These are phyloP conservation scores for Pezicula carpinea DNA, from an alignment of 2,329 filamentous ascomycete species.

Conservation along the genomic window DNA sequence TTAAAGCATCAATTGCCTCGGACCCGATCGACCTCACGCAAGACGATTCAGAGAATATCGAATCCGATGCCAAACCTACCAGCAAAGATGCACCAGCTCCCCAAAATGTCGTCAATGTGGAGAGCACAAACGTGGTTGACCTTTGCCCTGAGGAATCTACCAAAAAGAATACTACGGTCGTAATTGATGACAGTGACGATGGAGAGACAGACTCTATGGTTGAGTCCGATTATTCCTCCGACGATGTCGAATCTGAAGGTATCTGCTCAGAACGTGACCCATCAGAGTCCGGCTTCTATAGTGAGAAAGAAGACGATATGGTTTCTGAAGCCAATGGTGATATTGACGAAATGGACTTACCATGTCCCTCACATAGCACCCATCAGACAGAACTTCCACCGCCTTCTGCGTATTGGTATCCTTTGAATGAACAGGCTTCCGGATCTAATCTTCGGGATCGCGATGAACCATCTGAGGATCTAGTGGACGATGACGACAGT, in stretches of 20 bases:
- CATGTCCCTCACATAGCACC: neutral
- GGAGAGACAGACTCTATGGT: neutral
- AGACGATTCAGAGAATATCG: constrained; percentile 18
- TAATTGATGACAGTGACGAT: neutral
- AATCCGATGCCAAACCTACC: neutral
- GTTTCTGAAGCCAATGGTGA: neutral
- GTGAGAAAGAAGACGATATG: neutral
- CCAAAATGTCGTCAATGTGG: neutral
- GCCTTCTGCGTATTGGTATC: neutral
- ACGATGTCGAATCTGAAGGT: neutral
- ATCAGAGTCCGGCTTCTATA: neutral
- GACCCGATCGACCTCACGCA: constrained; percentile 26
- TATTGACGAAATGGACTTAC: constrained; percentile 1
- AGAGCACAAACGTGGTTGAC: neutral
- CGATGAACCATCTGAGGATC: constrained; percentile 5
- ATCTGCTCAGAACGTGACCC: neutral
- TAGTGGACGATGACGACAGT: constrained; percentile 7
- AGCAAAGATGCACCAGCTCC: neutral
- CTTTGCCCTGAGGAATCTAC: neutral
- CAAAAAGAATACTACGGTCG: neutral
- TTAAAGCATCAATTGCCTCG: constrained; percentile 14
- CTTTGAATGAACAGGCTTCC: constrained; percentile 3
- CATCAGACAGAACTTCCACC: no score
- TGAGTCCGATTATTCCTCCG: neutral
- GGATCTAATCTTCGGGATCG: constrained; percentile 6